Evolutionary conservation across 768 basidiomycete species (phyloP), one percentile per base, ranked within the genome.

Genomic region (Amanita brunnescens): DNA sequence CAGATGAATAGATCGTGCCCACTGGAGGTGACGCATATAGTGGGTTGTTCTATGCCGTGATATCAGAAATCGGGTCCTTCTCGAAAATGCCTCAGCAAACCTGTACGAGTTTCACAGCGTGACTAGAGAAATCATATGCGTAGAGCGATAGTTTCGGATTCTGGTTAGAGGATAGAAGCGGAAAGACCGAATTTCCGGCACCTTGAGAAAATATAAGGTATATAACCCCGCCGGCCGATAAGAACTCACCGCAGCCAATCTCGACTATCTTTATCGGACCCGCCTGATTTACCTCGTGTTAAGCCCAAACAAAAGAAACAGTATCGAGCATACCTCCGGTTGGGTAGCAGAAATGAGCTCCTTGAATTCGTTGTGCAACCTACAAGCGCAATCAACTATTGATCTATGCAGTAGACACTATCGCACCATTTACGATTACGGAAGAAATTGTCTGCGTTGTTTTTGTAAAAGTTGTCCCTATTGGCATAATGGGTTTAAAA

Each of bases 391-490:
- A 23, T 44, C 16, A 38, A 40, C 5, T 26, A 18, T 23, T 23
- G 13, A 1, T 10, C 16, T 3, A 21, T 13, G 26, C 0, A 50
- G 16, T 10, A 29, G 55, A 52, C 9, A 33, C 6, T n/a, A 47
- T 50, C 64, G 5, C 61, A 81, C 87, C 96, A 99, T 71, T 91
- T 89, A 52, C 96, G 76, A 67, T 98, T 84, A 35, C 89, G 85
- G 72, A 98, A 99, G 69, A 99, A 98, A 58, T 94, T 93, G 61
- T 70, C 77, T 18, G 80, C 73, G 55, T 95, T 93, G 48, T 74
- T 75, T 59, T 86, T 85, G 74, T 99, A 98, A 60, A 98, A 97
- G 50, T 83, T 82, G 62, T 98, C 89, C 94, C 94, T 96, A 60
- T 13, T 66, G 16, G 62, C 54, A n/a, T 57, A 61, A 38, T 23